Base-by-base conservation (phyloP, 2,329 filamentous ascomycete genomes). In the Thermoascus crustaceus region DNA sequence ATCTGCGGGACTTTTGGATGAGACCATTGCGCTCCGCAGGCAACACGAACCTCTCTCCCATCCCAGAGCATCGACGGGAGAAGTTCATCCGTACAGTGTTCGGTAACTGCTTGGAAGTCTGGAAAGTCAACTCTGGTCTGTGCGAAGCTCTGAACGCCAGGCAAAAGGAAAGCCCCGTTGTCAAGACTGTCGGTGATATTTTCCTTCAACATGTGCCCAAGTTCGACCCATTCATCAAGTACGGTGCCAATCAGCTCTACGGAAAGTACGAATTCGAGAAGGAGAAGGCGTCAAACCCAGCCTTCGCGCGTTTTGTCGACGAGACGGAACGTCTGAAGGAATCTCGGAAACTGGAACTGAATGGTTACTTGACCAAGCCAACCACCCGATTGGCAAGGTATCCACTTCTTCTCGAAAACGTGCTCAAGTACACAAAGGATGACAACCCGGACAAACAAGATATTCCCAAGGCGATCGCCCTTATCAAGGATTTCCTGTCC, bases 181-280 rank as follows among this genome's bases (percentile, higher is more conserved):
- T 98, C 4, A 72, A 80, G 46, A 88, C 85, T 43, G 75, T 98
- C 41, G 91, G 89, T 43, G 91, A 98, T 58, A 86, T 98, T 40
- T 96, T 98, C 64, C 62, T 94, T 34, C 84, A 94, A 56, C 94
- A 80, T 54, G 88, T 89, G 8, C 87, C 88, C 7, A 82, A 85
- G 46, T 98, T 98, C 54, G 83, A 88, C 48, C 91, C 91, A 0
- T 98, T 98, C 57, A 95, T 98, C 55, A 79, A 83, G 53, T 98
- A 98, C 54, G 91, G 91, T 53, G 85, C 89, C 25, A 94, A 88
- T 56, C 91, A 98, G 61, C 69, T 98, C 30, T 93, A 94, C 58
- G 91, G 85, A 48, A 96, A 98, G 61, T 95, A 89, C 54, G 91
- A 95, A 56, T 98, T 96, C 57, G 91, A 98, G 63, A 91, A 91